A percentile compares a stretch with the other conserved stretches of the same genome.
These are phyloP conservation scores for Aureobasidium lini DNA, from an alignment of 2,329 filamentous ascomycete genomes.

Conservation along the genomic window DNA sequence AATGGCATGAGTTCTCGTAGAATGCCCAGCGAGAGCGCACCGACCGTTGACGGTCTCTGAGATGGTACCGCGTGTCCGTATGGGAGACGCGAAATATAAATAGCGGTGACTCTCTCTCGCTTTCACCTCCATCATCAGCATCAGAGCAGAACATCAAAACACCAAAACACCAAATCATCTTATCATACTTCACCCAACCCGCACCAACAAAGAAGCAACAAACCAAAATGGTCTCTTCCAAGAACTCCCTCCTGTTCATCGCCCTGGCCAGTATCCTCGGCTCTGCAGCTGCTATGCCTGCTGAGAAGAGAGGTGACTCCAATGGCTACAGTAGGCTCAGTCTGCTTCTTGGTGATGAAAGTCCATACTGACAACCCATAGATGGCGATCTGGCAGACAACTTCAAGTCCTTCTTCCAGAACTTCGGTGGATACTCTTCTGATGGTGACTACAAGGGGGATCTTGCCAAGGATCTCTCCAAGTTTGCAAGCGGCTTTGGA, in stretches of 20 bases:
- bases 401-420: slow-evolving; percentile 4
- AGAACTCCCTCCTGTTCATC: background rate
- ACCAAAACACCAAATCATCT: background rate
- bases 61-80: background rate
- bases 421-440: background rate
- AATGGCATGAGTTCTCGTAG: background rate
- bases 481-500: slow-evolving; percentile 2
- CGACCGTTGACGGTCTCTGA: background rate
- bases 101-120: background rate
- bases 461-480: slow-evolving; percentile 4
- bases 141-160: background rate
- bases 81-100: background rate
- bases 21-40: background rate
- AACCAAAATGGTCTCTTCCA: background rate
- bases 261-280: background rate
- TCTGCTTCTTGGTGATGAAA: background rate
- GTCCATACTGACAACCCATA: background rate
- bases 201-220: background rate
- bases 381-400: slow-evolving; percentile 3
- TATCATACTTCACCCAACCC: background rate
- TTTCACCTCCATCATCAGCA: background rate
- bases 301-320: background rate
- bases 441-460: slow-evolving; percentile 1
- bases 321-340: background rate
- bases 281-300: background rate